These are phyloP conservation scores for Fusarium pseudocircinatum DNA, from an alignment of 2,329 filamentous ascomycete genomes.

Conservation along the genomic window DNA sequence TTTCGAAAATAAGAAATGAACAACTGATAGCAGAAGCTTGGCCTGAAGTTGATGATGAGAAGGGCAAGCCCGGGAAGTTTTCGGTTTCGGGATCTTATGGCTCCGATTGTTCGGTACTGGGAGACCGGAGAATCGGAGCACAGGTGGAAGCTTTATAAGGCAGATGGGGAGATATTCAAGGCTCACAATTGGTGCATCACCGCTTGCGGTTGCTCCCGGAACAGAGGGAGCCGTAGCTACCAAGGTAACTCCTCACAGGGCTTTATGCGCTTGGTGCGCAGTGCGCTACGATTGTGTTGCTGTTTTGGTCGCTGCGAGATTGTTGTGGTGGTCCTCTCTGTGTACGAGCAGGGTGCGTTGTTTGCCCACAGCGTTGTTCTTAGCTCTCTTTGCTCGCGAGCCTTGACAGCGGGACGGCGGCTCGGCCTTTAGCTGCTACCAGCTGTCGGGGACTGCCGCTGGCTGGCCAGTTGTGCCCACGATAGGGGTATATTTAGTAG, in stretches of 20 bases:
- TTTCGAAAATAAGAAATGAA: slow-evolving; percentile 5
- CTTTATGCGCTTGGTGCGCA: slow-evolving; percentile 8
- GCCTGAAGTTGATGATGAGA: background rate
- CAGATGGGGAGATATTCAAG: background rate
- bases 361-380: slow-evolving; percentile 22
- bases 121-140: slow-evolving; percentile 1
- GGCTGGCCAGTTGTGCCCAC: background rate
- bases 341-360: slow-evolving; percentile 19
- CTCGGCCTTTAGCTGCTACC: slow-evolving; percentile 18
- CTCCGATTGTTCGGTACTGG: slow-evolving; percentile 16
- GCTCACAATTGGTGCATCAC: slow-evolving; percentile 7
- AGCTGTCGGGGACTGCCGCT: background rate
- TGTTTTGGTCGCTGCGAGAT: background rate
- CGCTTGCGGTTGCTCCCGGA: slow-evolving; percentile 7
- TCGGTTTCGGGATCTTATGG: slow-evolving; percentile 8
- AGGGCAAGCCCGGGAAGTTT: background rate
- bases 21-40: slow-evolving; percentile 20
- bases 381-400: slow-evolving; percentile 9
- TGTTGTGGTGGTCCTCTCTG: background rate
- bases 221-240: background rate
- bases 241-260: background rate
- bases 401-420: slow-evolving; percentile 28
- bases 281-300: background rate
- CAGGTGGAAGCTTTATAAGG: slow-evolving; percentile 3
- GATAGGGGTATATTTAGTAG: background rate